Evolutionary conservation across 164 flowering plant species (phyloP).

Genomic region (Amborella trichopoda): DNA sequence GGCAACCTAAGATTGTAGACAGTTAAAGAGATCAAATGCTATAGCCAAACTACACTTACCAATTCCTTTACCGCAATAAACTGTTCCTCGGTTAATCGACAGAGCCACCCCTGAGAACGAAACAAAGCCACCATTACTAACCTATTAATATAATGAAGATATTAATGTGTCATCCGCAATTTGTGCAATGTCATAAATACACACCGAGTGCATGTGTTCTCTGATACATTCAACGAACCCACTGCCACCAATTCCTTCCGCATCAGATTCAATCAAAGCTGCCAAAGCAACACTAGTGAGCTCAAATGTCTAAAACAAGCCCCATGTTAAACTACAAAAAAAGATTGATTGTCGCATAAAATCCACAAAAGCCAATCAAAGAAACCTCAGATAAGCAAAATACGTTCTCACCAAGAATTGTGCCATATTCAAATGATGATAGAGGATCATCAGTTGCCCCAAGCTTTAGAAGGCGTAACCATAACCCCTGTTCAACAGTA

Average conservation of each 20-base stretch:
- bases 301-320: conserved; percentile 2
- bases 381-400: conserved; percentile 1
- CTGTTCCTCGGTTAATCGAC: conserved; percentile 92
- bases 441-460: conserved; percentile 98
- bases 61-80: conserved; percentile 98
- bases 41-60: conserved; percentile 38
- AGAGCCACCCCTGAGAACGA: conserved; percentile 69
- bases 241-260: conserved; percentile 99
- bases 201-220: conserved; percentile 88
- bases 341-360: no score
- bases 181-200: no score
- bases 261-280: conserved; percentile 98
- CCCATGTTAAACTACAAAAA: conserved; percentile 3
- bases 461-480: conserved; percentile 89
- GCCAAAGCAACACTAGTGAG: conserved; percentile 14
- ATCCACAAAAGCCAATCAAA: not conserved
- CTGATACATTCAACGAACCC: conserved; percentile 98
- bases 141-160: not conserved
- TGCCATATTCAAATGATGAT: conserved; percentile 96
- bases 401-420: conserved; percentile 69
- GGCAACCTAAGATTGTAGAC: no score
- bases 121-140: not conserved
- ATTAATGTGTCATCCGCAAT: not conserved
- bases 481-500: conserved; percentile 52
- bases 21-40: no score